Conservation (phyloP, 2,329 filamentous ascomycete genomes). For the Cladosporium sp. region DNA sequence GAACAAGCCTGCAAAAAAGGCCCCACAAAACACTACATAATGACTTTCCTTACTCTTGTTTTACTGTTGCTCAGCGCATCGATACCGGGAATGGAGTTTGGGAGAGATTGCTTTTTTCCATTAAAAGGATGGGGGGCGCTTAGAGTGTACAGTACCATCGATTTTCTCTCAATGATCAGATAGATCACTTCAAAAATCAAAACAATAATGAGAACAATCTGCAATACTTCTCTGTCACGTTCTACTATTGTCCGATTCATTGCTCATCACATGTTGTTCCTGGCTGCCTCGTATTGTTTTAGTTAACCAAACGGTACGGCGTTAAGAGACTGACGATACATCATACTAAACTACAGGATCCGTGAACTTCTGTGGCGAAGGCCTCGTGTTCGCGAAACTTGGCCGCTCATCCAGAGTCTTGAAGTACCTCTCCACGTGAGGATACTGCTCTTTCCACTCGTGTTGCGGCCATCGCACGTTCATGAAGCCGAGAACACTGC, state of each 20-base stretch:
- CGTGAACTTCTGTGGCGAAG: constrained; percentile 37
- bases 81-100: not conserved
- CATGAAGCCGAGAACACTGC: constrained; percentile 39
- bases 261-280: not conserved
- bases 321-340: not conserved
- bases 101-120: not conserved
- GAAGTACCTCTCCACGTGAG: constrained; percentile 47
- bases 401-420: constrained; percentile 46
- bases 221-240: not conserved
- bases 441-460: constrained; percentile 37
- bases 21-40: constrained; percentile 7
- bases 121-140: not conserved
- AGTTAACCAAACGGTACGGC: not conserved
- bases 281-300: not conserved
- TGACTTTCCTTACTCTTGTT: constrained; percentile 4
- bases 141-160: not conserved
- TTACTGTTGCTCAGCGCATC: not conserved
- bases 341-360: constrained; percentile 37
- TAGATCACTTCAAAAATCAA: not conserved
- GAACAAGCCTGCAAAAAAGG: not conserved
- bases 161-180: not conserved
- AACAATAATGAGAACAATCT: not conserved
- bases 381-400: constrained; percentile 39
- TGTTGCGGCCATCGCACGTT: constrained; percentile 36
- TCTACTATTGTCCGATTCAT: not conserved